Evolutionary conservation across 2,329 filamentous ascomycete genomes (phyloP).

Genomic region (Nannizziopsis arthrosporioides): DNA sequence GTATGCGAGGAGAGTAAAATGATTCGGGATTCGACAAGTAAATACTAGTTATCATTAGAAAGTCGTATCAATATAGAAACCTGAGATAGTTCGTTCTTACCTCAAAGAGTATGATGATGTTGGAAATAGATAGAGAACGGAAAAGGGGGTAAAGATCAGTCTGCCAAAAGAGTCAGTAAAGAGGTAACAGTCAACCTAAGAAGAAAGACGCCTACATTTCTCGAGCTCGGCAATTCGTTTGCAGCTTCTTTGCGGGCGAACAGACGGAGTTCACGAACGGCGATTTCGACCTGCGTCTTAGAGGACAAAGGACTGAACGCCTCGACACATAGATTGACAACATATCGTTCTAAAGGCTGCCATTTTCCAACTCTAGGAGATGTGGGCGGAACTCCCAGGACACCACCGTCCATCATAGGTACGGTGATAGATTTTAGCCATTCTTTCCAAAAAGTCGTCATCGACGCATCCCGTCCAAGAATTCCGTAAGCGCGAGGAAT

Average conservation of each 20-base stretch:
- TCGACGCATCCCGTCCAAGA: constrained; percentile 67
- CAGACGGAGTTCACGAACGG: constrained; percentile 75
- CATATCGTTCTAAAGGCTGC: constrained; percentile 93
- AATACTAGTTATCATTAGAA: constrained; percentile 43
- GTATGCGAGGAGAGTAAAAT: constrained; percentile 93
- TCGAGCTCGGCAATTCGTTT: constrained; percentile 86
- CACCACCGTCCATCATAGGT: constrained; percentile 80
- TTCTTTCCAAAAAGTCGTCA: constrained; percentile 95
- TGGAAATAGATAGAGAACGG: constrained; percentile 75
- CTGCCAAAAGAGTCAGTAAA: constrained; percentile 18
- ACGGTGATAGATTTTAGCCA: constrained; percentile 91
- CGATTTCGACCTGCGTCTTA: constrained; percentile 88
- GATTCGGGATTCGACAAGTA: constrained; percentile 83
- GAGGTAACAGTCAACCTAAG: not conserved
- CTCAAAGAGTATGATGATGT: constrained; percentile 85
- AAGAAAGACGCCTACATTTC: constrained; percentile 43
- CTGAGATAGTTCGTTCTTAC: constrained; percentile 17
- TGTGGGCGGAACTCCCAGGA: constrained; percentile 72
- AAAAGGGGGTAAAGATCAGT: constrained; percentile 91
- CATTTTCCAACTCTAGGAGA: constrained; percentile 86
- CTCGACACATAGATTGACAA: constrained; percentile 92
- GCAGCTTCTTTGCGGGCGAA: constrained; percentile 85
- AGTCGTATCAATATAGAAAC: not conserved
- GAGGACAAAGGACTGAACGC: constrained; percentile 85
- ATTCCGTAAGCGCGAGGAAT: constrained; percentile 88